Percentiles rank a stretch among this genome's conserved stretches.
Conservation (phyloP, 2,329 filamentous ascomycete genomes). For the Balansia obtecta region DNA sequence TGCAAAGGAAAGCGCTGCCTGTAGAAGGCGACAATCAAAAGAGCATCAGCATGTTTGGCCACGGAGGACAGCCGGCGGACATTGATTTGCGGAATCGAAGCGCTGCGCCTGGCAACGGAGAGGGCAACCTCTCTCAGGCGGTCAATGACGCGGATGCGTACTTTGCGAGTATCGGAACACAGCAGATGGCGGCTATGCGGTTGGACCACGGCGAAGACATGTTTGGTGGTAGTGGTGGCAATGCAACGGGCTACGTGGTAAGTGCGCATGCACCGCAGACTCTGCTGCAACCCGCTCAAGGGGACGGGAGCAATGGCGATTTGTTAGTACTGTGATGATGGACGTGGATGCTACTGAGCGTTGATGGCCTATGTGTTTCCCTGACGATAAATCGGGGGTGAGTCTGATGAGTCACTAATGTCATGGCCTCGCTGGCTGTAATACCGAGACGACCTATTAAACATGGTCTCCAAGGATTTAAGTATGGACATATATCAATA, state of each 20-base stretch:
- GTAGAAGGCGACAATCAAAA: constrained; percentile 43
- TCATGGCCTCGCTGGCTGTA: no score
- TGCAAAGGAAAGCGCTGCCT: constrained; percentile 60
- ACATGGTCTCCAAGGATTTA: no score
- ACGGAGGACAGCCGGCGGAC: constrained; percentile 36
- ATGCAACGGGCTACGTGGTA: constrained; percentile 53
- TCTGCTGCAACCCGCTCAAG: constrained; percentile 56
- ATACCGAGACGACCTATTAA: no score
- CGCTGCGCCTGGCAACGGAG: constrained; percentile 14
- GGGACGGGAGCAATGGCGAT: constrained; percentile 55
- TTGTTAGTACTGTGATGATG: constrained; percentile 46
- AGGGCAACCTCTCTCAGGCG: constrained; percentile 51
- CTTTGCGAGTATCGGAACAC: constrained; percentile 65
- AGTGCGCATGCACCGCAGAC: constrained; percentile 72
- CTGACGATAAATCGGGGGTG: no score
- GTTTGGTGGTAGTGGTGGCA: constrained; percentile 46
- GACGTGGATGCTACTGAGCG: background rate
- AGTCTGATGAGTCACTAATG: no score
- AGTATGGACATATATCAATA: no score
- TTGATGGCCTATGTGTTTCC: no score
- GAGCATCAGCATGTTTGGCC: constrained; percentile 45
- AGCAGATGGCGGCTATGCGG: constrained; percentile 62
- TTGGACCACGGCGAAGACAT: constrained; percentile 50
- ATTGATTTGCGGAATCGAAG: constrained; percentile 31
- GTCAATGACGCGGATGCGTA: constrained; percentile 82